Evolutionary conservation across 805 yeast genomes (phyloP).

Genomic region (Jamesozyma rosinii): DNA sequence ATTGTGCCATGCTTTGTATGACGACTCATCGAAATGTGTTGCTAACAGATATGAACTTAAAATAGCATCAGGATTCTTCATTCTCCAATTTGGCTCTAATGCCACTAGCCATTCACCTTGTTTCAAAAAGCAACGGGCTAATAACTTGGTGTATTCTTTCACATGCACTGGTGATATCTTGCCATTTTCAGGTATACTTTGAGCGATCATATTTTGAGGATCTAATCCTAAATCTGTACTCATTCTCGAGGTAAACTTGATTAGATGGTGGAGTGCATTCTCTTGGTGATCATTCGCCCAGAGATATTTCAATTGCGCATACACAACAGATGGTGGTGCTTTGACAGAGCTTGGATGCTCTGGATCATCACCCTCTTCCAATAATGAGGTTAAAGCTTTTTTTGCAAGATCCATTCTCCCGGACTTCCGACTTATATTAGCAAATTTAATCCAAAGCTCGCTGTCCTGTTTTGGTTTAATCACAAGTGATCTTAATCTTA

Average conservation of each 20-base stretch:
- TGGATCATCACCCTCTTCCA: conserved; percentile 62
- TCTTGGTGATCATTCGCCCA: conserved; percentile 90
- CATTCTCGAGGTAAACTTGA: conserved; percentile 85
- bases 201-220: conserved; percentile 79
- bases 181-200: conserved; percentile 62
- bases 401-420: conserved; percentile 90
- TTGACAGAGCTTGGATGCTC: conserved; percentile 47
- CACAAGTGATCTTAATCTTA: conserved; percentile 86
- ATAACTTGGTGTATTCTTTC: conserved; percentile 69
- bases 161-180: conserved; percentile 48
- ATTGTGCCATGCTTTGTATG: conserved; percentile 99
- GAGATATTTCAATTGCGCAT: conserved; percentile 91
- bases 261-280: conserved; percentile 77
- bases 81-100: conserved; percentile 69
- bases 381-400: conserved; percentile 69
- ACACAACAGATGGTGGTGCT: conserved; percentile 94
- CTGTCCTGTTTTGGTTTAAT: conserved; percentile 92
- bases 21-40: conserved; percentile 81
- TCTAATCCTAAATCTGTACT: conserved; percentile 80
- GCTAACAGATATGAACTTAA: conserved; percentile 88
- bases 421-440: conserved; percentile 88
- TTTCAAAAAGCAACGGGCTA: conserved; percentile 90
- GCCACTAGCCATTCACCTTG: conserved; percentile 98
- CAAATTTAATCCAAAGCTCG: conserved; percentile 98
- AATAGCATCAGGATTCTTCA: conserved; percentile 69